Evolutionary conservation across 2,329 filamentous ascomycete genomes (phyloP).

Genomic region (Pestalotiopsis fici): DNA sequence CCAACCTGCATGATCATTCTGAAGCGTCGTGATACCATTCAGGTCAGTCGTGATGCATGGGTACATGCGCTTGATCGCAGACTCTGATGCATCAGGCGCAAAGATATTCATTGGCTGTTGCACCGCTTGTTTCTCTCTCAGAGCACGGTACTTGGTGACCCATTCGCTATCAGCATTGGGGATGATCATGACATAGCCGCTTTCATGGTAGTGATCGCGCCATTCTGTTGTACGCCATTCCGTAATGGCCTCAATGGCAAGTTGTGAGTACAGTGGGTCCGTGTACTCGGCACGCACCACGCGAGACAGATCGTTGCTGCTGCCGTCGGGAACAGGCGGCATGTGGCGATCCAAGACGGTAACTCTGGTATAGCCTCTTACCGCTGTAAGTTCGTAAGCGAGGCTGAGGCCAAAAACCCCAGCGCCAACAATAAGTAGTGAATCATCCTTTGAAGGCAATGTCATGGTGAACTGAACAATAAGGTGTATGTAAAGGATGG

Average conservation of each 20-base stretch:
- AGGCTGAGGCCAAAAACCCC: constrained; percentile 32
- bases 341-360: constrained; percentile 35
- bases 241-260: constrained; percentile 39
- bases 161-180: neutral
- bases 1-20: constrained; percentile 10
- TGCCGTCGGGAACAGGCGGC: constrained; percentile 36
- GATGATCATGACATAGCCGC: constrained; percentile 5
- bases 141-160: neutral
- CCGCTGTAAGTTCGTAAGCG: constrained; percentile 24
- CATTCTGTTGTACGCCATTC: neutral
- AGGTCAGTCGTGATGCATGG: constrained; percentile 12
- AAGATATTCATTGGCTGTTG: neutral
- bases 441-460: constrained; percentile 11
- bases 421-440: constrained; percentile 29
- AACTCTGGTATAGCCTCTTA: constrained; percentile 31
- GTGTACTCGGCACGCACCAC: constrained; percentile 61
- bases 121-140: neutral
- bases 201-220: neutral
- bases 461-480: neutral
- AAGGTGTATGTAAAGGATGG: neutral
- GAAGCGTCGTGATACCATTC: constrained; percentile 9
- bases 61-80: constrained; percentile 11
- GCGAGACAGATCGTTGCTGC: constrained; percentile 42
- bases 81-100: constrained; percentile 1
- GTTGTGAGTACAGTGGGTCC: constrained; percentile 59